phyloP scores from a whole-genome alignment of 2,329 filamentous ascomycete genomes.

The Penicillium sp. region DNA sequence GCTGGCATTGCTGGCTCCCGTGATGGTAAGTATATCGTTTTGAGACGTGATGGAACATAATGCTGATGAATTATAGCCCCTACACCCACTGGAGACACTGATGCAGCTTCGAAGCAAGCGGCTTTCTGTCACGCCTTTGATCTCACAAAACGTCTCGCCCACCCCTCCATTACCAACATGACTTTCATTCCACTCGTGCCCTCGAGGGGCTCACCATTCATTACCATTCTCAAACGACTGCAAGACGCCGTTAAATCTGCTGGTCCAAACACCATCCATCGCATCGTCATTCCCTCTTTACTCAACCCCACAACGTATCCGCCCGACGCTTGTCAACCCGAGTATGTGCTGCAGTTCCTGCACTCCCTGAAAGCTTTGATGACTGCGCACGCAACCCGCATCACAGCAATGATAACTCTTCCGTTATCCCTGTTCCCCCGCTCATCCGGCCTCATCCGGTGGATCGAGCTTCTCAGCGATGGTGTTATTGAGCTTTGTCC shows the following conservation, averaged over 20 bases:
- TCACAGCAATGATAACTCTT: conserved; percentile 74
- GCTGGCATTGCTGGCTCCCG: conserved; percentile 54
- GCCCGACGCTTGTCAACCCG: conserved; percentile 66
- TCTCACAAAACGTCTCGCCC: conserved; percentile 65
- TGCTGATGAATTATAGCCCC: conserved; percentile 21
- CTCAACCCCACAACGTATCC: conserved; percentile 85
- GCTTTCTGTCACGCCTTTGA: conserved; percentile 74
- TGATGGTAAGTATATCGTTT: conserved; percentile 53
- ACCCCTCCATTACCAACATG: conserved; percentile 54
- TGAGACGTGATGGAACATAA: not conserved
- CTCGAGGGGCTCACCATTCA: conserved; percentile 57
- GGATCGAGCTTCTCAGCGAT: conserved; percentile 82
- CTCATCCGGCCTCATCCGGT: conserved; percentile 72
- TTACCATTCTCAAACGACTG: conserved; percentile 62
- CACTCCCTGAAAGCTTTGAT: conserved; percentile 76
- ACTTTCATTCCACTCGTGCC: conserved; percentile 52
- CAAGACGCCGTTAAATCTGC: conserved; percentile 58
- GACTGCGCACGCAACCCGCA: conserved; percentile 62
- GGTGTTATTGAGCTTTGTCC: conserved; percentile 82
- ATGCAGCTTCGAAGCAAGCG: conserved; percentile 39
- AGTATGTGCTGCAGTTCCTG: conserved; percentile 75
- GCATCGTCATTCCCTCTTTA: conserved; percentile 80
- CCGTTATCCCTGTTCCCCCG: conserved; percentile 80
- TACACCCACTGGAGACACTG: conserved; percentile 37
- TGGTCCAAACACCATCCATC: conserved; percentile 66